Evolutionary conservation across 2,329 filamentous ascomycete genomes (phyloP).

Genomic region (Cladosporium cucumerinum): DNA sequence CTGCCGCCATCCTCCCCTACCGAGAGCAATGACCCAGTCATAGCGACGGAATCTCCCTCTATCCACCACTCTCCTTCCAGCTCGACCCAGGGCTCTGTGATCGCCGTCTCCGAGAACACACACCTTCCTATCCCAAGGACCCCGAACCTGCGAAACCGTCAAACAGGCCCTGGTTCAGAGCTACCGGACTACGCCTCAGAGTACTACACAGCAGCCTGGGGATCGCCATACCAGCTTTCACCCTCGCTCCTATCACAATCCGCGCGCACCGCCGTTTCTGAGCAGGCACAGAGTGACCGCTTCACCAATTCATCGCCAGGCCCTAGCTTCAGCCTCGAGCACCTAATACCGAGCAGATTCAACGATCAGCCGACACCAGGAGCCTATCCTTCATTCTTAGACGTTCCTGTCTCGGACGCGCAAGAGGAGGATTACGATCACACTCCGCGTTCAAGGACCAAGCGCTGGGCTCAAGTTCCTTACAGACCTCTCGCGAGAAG

Average conservation of each 20-base stretch:
- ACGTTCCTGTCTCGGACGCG: slow-evolving; percentile 17
- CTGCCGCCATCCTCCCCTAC: slow-evolving; percentile 8
- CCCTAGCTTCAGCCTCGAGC: slow-evolving; percentile 35
- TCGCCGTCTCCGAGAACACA: not conserved
- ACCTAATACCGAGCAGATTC: slow-evolving; percentile 33
- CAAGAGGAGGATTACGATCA: slow-evolving; percentile 23
- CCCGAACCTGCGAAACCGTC: not conserved
- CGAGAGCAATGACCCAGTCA: slow-evolving; percentile 12
- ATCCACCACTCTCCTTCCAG: slow-evolving; percentile 1
- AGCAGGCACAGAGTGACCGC: slow-evolving; percentile 30
- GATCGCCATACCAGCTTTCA: slow-evolving; percentile 77
- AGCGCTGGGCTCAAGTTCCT: slow-evolving; percentile 34
- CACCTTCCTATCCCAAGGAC: slow-evolving; percentile 12
- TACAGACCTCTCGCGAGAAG: slow-evolving; percentile 59
- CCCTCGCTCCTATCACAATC: slow-evolving; percentile 41
- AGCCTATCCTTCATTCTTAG: slow-evolving; percentile 16
- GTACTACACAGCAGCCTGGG: slow-evolving; percentile 75
- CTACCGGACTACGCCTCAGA: slow-evolving; percentile 30
- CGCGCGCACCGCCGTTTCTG: slow-evolving; percentile 32
- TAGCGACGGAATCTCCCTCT: slow-evolving; percentile 5
- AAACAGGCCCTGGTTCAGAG: slow-evolving; percentile 10
- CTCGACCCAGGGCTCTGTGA: not conserved
- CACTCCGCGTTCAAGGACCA: slow-evolving; percentile 32
- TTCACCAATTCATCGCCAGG: slow-evolving; percentile 30
- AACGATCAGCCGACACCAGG: slow-evolving; percentile 22